Evolutionary conservation across 2,329 filamentous ascomycete species (phyloP), one percentile per base, ranked within the genome.

Genomic region (Phialemoniopsis sp.): DNA sequence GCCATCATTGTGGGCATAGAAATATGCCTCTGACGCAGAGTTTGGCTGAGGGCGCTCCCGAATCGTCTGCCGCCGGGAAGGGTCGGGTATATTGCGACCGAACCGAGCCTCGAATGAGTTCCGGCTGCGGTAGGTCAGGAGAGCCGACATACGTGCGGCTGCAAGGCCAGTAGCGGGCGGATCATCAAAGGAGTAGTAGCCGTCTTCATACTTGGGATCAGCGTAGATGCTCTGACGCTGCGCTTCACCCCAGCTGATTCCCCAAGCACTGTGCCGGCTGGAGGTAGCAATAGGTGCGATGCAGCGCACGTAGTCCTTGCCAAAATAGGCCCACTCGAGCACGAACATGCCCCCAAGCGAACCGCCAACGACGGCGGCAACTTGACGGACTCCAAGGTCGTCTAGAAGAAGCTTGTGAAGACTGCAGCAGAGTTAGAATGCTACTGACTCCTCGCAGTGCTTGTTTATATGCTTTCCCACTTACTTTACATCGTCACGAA

Each of bases 91-190:
- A 59, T 96, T 97, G 42, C 93, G 81, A 14, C 93, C 93, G 57
- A 98, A 98, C 5, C 93, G 82, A 14, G 89, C 81, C 67, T 98
- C 93, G 51, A 98, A 98, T 0, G 93, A 97, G 65, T 98, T 91
- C 37, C 93, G 87, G 59, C 89, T 96, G 50, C 93, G 82, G 66
- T 98, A 98, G 7, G 93, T 98, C 52, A 98, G 72, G 29, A 98
- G 78, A 2, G 93, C 93, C 41, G 90, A 89, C 93, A 98, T 98
- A 54, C 93, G 89, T 18, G 93, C 93, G 8, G 93, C 93, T 12
- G 90, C 89, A 3, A 98, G 77, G 1, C 93, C 93, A 1, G 89
- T 85, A 0, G 82, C 72, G 1, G 93, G 93, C 28, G 90, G 90
- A 51, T 97, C 89, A 26, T 86, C 76, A 53, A 93, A 94, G 2